Evolutionary conservation across 345 rosid species (phyloP).

Genomic region (Eucalyptus victrix): DNA sequence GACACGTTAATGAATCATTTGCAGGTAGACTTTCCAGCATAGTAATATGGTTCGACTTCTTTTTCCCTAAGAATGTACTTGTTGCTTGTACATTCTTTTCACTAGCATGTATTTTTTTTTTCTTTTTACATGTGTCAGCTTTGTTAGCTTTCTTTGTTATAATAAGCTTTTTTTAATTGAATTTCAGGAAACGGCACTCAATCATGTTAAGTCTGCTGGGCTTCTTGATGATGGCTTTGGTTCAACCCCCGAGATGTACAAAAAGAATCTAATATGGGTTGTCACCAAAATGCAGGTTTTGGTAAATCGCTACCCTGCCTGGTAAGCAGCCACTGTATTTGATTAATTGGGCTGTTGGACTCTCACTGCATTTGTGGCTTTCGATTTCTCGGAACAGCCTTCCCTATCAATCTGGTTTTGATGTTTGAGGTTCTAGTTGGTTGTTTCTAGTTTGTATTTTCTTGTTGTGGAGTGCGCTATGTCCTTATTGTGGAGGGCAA

Average conservation of each 20-base stretch:
- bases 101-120: not conserved
- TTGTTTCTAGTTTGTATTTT: not conserved
- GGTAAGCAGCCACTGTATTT: constrained; percentile 35
- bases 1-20: constrained; percentile 96
- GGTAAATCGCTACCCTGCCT: constrained; percentile 85
- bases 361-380: not conserved
- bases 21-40: constrained; percentile 37
- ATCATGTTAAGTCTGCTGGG: constrained; percentile 78
- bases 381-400: not conserved
- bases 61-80: not conserved
- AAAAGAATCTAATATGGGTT: constrained; percentile 92
- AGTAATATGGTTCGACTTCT: not conserved
- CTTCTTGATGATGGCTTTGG: constrained; percentile 95
- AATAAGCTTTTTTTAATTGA: not conserved
- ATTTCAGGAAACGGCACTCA: constrained; percentile 88
- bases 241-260: constrained; percentile 90
- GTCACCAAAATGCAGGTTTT: constrained; percentile 84
- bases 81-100: not conserved
- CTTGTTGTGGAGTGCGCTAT: not conserved
- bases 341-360: not conserved
- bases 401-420: not conserved
- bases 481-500: not conserved
- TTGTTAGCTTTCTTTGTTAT: not conserved
- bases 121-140: not conserved
- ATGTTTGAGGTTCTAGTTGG: not conserved